A percentile compares a stretch with the other conserved stretches of the same genome.
Evolutionary conservation across 2,329 filamentous ascomycete species (phyloP).

Genomic region (Raffaelea arxii): DNA sequence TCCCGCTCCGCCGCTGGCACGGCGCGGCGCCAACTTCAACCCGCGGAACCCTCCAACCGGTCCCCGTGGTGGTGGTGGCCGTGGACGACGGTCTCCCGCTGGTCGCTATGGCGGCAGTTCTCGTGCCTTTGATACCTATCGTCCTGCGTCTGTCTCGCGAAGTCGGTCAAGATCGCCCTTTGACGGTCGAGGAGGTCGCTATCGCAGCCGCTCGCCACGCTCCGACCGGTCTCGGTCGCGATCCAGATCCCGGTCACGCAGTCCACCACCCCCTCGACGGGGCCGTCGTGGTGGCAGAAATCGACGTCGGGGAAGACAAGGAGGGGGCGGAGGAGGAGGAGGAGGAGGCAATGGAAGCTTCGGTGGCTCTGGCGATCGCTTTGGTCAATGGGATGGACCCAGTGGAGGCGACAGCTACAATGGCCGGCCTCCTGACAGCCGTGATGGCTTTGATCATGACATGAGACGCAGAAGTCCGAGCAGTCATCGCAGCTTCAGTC

Average conservation of each 20-base stretch:
- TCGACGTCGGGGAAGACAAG: too few relatives aligned
- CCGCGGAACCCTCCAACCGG: conserved; percentile 36
- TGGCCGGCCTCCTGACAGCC: too few relatives aligned
- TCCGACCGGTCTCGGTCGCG: conserved; percentile 22
- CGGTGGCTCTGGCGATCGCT: too few relatives aligned
- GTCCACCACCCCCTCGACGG: background rate
- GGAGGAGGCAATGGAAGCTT: too few relatives aligned
- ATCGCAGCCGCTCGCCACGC: conserved; percentile 37
- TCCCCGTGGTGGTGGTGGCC: conserved; percentile 12
- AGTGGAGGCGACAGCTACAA: too few relatives aligned
- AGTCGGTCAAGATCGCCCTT: conserved; percentile 22
- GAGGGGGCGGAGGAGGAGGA: too few relatives aligned
- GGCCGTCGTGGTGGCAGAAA: too few relatives aligned
- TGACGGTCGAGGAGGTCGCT: conserved; percentile 26
- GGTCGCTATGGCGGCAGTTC: conserved; percentile 27
- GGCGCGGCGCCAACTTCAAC: conserved; percentile 51
- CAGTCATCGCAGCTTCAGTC: too few relatives aligned
- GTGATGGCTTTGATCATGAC: too few relatives aligned
- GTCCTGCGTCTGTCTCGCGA: conserved; percentile 48
- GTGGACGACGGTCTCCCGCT: conserved; percentile 6
- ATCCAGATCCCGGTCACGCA: too few relatives aligned
- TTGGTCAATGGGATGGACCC: too few relatives aligned
- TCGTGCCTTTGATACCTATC: conserved; percentile 32
- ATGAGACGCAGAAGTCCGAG: too few relatives aligned
- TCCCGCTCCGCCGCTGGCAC: conserved; percentile 62